These are phyloP conservation scores for Penicillium hesseltinei DNA, from an alignment of 2,329 filamentous ascomycete genomes.

Conservation along the genomic window DNA sequence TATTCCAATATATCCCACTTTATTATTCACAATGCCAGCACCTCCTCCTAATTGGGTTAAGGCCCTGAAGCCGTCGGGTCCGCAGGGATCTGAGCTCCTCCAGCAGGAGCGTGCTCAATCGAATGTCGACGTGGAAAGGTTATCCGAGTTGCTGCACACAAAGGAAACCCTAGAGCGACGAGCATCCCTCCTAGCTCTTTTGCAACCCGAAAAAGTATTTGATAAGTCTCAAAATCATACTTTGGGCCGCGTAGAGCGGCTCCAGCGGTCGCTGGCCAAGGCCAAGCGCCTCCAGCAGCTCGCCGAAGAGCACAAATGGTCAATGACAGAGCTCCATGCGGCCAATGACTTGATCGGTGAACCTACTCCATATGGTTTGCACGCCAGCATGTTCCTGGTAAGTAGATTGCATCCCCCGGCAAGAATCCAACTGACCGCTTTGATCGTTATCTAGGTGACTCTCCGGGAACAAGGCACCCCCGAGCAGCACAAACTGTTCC, in stretches of 20 bases:
- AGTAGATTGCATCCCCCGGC: slow-evolving; percentile 14
- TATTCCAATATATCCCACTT: neutral
- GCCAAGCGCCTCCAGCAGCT: slow-evolving; percentile 69
- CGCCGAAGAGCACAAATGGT: slow-evolving; percentile 66
- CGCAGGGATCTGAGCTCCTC: slow-evolving; percentile 68
- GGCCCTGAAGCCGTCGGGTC: slow-evolving; percentile 62
- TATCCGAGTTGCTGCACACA: slow-evolving; percentile 68
- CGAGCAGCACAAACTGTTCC: slow-evolving; percentile 71
- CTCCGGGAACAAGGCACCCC: slow-evolving; percentile 69
- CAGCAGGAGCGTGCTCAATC: slow-evolving; percentile 66
- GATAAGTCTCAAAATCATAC: slow-evolving; percentile 79
- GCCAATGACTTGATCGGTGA: slow-evolving; percentile 71
- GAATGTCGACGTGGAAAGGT: slow-evolving; percentile 63
- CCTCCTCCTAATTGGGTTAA: slow-evolving; percentile 64
- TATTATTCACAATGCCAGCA: slow-evolving; percentile 32
- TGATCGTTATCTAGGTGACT: slow-evolving; percentile 53
- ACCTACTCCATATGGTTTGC: slow-evolving; percentile 70
- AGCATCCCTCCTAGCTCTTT: slow-evolving; percentile 60
- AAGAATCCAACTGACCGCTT: slow-evolving; percentile 9
- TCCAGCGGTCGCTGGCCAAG: slow-evolving; percentile 67
- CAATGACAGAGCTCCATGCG: slow-evolving; percentile 58
- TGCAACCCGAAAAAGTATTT: slow-evolving; percentile 67
- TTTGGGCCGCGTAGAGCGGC: slow-evolving; percentile 65
- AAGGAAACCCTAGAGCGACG: slow-evolving; percentile 62
- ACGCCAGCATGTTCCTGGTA: slow-evolving; percentile 68